These are phyloP conservation scores for Hymenoscyphus repandus DNA, from an alignment of 2,329 filamentous ascomycete species.

Conservation along the genomic window DNA sequence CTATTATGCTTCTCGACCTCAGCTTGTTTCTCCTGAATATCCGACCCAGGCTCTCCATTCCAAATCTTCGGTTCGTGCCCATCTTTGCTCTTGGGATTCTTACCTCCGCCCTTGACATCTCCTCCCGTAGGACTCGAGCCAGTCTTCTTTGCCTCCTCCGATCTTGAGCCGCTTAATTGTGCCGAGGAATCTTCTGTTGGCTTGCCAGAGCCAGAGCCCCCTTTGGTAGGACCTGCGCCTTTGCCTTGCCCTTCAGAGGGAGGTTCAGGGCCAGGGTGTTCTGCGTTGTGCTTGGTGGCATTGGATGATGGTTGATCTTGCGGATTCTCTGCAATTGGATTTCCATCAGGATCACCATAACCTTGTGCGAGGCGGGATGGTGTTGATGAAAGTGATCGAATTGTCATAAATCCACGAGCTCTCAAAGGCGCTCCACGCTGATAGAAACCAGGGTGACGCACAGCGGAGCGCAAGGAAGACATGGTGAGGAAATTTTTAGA, in stretches of 20 bases:
- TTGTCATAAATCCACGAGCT: constrained; percentile 8
- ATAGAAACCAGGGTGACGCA: no score
- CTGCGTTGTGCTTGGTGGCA: constrained; percentile 31
- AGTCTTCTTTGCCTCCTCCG: constrained; percentile 37
- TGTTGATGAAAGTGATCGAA: constrained; percentile 18
- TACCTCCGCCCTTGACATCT: constrained; percentile 18
- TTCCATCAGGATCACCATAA: constrained; percentile 38
- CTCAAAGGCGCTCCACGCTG: no score
- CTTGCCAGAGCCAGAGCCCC: constrained; percentile 11
- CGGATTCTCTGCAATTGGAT: constrained; percentile 34
- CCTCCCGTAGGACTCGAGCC: constrained; percentile 30
- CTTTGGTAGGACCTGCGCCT: constrained; percentile 34
- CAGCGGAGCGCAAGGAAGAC: no score
- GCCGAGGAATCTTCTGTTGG: constrained; percentile 32
- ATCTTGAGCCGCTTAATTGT: constrained; percentile 35
- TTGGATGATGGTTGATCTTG: constrained; percentile 33
- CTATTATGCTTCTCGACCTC: constrained; percentile 55
- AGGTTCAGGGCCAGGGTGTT: constrained; percentile 40
- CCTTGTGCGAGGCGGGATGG: constrained; percentile 26
- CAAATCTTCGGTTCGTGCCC: constrained; percentile 16
- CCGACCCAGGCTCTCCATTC: constrained; percentile 17
- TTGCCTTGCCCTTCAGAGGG: constrained; percentile 37
- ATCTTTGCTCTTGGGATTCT: constrained; percentile 15
- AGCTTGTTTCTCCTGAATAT: constrained; percentile 42
- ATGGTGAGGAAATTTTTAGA: not conserved